These are phyloP conservation scores for Acanthamoeba lenticulata DNA, from an alignment of 208 protist genomes.

Conservation along the genomic window DNA sequence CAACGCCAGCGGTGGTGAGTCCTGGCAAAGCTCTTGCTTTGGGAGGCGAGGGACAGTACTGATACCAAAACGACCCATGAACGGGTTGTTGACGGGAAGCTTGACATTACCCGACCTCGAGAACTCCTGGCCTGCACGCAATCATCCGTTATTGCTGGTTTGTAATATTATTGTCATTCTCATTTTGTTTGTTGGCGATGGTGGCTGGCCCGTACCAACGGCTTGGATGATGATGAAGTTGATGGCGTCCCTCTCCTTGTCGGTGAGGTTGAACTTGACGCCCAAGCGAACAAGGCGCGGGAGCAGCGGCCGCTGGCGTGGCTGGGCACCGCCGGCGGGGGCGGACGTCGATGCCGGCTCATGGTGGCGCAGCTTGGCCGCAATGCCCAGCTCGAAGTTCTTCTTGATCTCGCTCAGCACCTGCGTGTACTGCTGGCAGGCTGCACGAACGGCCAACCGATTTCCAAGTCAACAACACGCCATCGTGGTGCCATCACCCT, in stretches of 20 bases:
- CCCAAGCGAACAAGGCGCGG: background rate
- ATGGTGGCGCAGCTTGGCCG: background rate
- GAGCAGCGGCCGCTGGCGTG: background rate
- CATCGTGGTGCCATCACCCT: no score
- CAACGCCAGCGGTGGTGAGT: background rate
- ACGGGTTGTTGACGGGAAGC: background rate
- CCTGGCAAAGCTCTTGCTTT: no score
- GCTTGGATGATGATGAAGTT: background rate
- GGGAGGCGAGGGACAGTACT: background rate
- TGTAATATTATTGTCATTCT: no score
- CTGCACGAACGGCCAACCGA: background rate
- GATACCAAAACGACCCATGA: background rate
- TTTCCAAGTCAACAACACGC: no score
- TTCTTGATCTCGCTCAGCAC: background rate
- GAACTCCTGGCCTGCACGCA: slow-evolving; percentile 23
- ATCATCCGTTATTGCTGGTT: no score
- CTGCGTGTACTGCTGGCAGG: background rate
- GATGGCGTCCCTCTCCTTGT: background rate
- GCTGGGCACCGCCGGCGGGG: background rate
- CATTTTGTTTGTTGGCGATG: no score
- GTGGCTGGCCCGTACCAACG: background rate
- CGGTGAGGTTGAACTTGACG: background rate
- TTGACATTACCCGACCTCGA: background rate
- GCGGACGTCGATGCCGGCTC: background rate
- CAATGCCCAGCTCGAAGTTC: background rate